Conservation (phyloP, 2,329 filamentous ascomycete species). For the Fusarium armeniacum region DNA sequence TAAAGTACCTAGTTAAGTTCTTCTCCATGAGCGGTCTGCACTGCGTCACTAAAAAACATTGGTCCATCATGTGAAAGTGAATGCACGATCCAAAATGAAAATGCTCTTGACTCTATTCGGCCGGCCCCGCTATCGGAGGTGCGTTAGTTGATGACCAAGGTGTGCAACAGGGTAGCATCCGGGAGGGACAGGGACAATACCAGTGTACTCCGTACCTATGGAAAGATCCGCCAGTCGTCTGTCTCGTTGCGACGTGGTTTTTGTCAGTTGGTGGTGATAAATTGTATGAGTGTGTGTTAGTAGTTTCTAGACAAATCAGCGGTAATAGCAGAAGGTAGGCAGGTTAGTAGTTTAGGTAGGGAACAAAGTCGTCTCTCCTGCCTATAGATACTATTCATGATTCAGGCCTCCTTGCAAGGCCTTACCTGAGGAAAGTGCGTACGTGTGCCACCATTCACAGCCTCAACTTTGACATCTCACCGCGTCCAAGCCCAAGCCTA, state of each 20-base stretch:
- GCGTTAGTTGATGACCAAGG: constrained; percentile 14
- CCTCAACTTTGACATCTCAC: constrained; percentile 38
- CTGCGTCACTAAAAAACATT: constrained; percentile 13
- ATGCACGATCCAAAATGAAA: constrained; percentile 11
- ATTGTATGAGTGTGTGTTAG: background rate
- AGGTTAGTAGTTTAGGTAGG: too few species aligned
- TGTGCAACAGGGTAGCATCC: constrained; percentile 33
- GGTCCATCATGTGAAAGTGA: constrained; percentile 29
- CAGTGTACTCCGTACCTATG: constrained; percentile 6
- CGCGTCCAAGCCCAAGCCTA: constrained; percentile 9
- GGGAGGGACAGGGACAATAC: constrained; percentile 6
- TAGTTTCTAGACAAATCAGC: background rate
- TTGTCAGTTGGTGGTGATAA: constrained; percentile 15
- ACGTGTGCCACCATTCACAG: constrained; percentile 40
- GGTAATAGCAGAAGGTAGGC: too few species aligned
- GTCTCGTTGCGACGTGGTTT: constrained; percentile 19
- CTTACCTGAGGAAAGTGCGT: background rate
- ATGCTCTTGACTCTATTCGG: constrained; percentile 27
- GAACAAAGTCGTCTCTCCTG: background rate
- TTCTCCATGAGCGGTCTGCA: constrained; percentile 31
- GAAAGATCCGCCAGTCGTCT: constrained; percentile 28
- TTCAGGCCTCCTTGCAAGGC: background rate
- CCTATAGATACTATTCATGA: background rate
- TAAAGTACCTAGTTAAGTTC: background rate
- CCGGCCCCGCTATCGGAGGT: constrained; percentile 33